Conservation (phyloP, 768 basidiomycete species). For the Termitomyces sp. region DNA sequence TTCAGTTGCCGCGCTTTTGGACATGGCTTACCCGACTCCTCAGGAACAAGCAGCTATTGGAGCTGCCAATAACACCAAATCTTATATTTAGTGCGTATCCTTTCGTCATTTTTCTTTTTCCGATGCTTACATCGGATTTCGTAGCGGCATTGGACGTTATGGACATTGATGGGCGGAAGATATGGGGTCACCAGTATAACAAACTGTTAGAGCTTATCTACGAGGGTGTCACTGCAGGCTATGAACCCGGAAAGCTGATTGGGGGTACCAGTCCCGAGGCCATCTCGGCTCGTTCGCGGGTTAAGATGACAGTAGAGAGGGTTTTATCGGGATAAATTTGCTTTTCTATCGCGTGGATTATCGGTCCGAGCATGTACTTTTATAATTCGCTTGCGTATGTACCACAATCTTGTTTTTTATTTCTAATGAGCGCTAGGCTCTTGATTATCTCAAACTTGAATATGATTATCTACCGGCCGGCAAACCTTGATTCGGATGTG, state of each 20-base stretch:
- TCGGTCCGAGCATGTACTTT: too few species aligned
- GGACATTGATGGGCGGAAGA: constrained; percentile 51
- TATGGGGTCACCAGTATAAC: constrained; percentile 80
- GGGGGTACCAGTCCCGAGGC: constrained; percentile 63
- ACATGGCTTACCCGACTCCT: constrained; percentile 66
- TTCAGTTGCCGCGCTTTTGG: constrained; percentile 67
- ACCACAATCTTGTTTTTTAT: too few species aligned
- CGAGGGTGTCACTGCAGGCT: constrained; percentile 55
- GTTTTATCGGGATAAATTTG: constrained; percentile 25
- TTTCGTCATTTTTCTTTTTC: not conserved
- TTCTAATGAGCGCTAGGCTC: not conserved
- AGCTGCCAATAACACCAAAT: constrained; percentile 58
- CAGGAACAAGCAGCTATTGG: constrained; percentile 46
- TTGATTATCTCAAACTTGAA: too few species aligned
- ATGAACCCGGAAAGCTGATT: constrained; percentile 43
- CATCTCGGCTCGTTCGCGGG: constrained; percentile 58
- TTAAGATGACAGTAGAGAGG: constrained; percentile 64
- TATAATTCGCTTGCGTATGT: not conserved
- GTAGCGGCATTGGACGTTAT: constrained; percentile 71
- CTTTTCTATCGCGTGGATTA: not conserved
- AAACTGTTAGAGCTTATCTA: constrained; percentile 69
- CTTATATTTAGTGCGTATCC: constrained; percentile 60
- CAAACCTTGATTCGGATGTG: not conserved
- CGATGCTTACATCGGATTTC: constrained; percentile 9
- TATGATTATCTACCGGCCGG: not conserved